Evolutionary conservation across 108 stramenopile genomes (phyloP), one percentile per base, ranked within the genome.

Genomic region (Pseudonitzschia multistriata): DNA sequence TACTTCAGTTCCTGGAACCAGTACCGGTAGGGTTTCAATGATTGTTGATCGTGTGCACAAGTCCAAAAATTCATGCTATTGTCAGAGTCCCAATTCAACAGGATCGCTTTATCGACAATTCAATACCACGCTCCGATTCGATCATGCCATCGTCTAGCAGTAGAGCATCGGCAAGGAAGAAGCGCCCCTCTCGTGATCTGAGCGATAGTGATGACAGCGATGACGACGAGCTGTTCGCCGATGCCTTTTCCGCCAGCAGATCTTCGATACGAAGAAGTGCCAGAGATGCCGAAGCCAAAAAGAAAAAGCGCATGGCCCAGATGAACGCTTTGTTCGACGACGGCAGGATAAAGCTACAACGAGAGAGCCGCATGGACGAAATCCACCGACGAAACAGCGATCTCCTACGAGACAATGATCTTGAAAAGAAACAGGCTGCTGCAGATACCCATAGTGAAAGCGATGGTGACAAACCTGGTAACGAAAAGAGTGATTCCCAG

Each of bases 181-280:
- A 52, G 50, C 50, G 50, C 2, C 10, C 21, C 1, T 25, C 50
- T 19, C 7, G 2, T 19, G 49, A 49, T 6, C 3, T 17, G 49
- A 57, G 28, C 28, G 55, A 57, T 29, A 57, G 55, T 28, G 63
- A 47, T 24, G 63, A 64, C 27, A 28, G 27, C 34, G 61, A 45
- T 21, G 61, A 62, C 19, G 63, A 64, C n/a, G 63, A 64, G n/a
- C 6, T 42, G 8, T 21, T 64, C 0, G 8, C 36, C 7, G 15
- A 19, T 39, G 2, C 25, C 37, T 21, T 28, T 27, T 27, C 8
- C 47, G 28, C 40, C 22, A 64, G 19, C 24, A 5, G 63, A 5
- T 45, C 63, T 6, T 28, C 63, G n/a, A 64, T 29, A 47, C 63
- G 63, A 24, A 47, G 13, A 5, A 8, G 3, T 39, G 42, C 42